phyloP scores from a whole-genome alignment of 176 grass and related monocot species.

The Avena eriantha region DNA sequence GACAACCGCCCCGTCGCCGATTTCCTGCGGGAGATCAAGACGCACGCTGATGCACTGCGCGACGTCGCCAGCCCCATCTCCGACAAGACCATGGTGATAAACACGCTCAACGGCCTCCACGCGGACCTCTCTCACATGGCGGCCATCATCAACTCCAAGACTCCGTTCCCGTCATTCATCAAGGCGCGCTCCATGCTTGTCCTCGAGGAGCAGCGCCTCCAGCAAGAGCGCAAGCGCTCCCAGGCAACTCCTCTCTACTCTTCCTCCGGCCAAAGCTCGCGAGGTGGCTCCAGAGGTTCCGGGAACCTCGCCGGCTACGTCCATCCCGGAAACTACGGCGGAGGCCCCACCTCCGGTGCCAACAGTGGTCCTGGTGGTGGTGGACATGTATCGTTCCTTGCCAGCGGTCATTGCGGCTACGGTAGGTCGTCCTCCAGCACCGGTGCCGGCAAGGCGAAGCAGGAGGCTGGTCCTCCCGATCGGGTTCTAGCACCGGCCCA shows the following conservation, averaged over 20 bases:
- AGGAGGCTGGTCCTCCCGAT: neutral
- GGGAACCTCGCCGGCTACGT: neutral
- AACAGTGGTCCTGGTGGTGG: neutral
- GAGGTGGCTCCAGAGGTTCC: neutral
- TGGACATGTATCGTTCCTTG: neutral
- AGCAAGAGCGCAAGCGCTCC: neutral
- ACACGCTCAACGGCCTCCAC: conserved; percentile 3
- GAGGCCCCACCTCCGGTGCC: neutral
- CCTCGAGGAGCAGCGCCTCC: conserved; percentile 7
- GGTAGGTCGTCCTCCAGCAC: neutral
- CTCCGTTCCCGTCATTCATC: neutral
- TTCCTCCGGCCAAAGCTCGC: neutral
- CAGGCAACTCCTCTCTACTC: neutral
- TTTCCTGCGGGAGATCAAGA: conserved; percentile 3
- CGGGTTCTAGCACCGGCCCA: neutral
- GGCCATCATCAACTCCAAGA: neutral
- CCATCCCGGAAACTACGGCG: neutral
- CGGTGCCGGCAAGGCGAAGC: neutral
- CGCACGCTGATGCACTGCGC: neutral
- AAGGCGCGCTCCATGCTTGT: neutral
- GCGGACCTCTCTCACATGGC: conserved; percentile 1
- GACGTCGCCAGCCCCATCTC: conserved; percentile 3
- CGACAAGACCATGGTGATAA: conserved; percentile 7
- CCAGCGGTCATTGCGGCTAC: no score
- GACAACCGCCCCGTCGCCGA: neutral